Evolutionary conservation across 345 rosid genomes (phyloP), one percentile per base, ranked within the genome.

Genomic region (Kernera saxatilis): DNA sequence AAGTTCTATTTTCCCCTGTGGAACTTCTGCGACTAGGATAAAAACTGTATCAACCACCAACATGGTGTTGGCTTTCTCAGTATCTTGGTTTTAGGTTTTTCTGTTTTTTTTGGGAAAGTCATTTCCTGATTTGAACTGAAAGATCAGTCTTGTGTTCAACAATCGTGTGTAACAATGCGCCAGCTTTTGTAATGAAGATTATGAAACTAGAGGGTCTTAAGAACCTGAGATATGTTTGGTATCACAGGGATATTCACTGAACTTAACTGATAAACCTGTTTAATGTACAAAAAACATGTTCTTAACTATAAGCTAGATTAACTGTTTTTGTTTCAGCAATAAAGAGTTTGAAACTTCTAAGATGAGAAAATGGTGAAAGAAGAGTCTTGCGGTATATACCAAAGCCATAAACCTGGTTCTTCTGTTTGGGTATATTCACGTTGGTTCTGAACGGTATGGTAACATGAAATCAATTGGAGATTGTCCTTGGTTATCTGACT

Each of bases 391-490:
- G 46, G 36, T 52, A 69, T 29, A 55, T 62, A 69, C 52, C 74
- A 69, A 61, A 43, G 15, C 60, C 55, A 67, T 36, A 18, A 52
- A 19, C 48, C 17, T 32, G 30, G 57, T 44, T 69, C 70, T 75
- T 69, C 70, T 75, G 50, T 54, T 61, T 62, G 70, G 58, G 9
- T 35, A 29, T 75, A 75, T 75, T 69, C 79, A 75, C 75, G 62
- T 46, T 46, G 70, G 22, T 68, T 54, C 51, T 52, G 40, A 63
- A 52, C 23, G 11, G 64, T 25, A 59, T 23, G 49, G 64, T 15
- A 46, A 17, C 41, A 48, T 23, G 62, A 22, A 61, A 62, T 62
- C 69, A 23, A 13, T 5, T 27, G 33, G 39, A 69, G 61, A 30
- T 19, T 27, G 18, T 2, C 33, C 62, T 60, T 1, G 23, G 25